phyloP scores from a whole-genome alignment of 768 basidiomycete genomes.

The Trametopsis cervina region DNA sequence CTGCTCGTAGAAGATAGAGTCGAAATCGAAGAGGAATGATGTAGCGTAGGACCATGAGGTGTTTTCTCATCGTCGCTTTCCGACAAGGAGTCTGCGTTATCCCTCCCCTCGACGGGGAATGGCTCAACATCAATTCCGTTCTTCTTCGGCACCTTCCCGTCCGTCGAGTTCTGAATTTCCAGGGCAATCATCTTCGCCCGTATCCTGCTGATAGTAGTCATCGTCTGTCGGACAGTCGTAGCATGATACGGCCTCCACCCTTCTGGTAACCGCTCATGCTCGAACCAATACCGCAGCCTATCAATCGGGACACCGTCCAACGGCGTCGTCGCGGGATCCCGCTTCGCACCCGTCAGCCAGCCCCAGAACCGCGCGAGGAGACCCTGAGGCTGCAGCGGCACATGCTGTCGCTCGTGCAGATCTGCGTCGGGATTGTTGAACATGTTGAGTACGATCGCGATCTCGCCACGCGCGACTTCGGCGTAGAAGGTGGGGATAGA shows the following conservation, averaged over 20 bases:
- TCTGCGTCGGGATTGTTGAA: constrained; percentile 30
- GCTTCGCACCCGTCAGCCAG: not conserved
- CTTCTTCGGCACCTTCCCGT: too few relatives aligned
- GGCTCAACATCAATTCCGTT: too few relatives aligned
- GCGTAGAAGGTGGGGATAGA: constrained; percentile 32
- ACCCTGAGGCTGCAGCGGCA: not conserved
- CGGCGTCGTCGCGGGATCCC: constrained; percentile 1
- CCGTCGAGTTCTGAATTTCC: constrained; percentile 1
- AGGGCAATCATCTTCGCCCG: constrained; percentile 4
- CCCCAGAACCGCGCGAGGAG: not conserved
- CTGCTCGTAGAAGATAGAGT: constrained; percentile 6
- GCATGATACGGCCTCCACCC: constrained; percentile 11
- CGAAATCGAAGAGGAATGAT: not conserved
- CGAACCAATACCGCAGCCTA: constrained; percentile 10
- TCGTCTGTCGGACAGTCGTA: constrained; percentile 8
- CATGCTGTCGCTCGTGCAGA: constrained; percentile 3
- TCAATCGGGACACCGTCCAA: constrained; percentile 10
- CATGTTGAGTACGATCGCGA: constrained; percentile 56
- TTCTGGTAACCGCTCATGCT: constrained; percentile 8
- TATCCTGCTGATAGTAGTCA: constrained; percentile 6
- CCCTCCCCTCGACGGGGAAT: not conserved
- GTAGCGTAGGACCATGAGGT: not conserved
- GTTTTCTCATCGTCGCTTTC: not conserved
- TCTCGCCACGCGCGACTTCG: constrained; percentile 62
- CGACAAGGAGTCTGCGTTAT: not conserved